Conservation (phyloP, 73 alveolate genomes). For the Symbiodinium pilosum region DNA sequence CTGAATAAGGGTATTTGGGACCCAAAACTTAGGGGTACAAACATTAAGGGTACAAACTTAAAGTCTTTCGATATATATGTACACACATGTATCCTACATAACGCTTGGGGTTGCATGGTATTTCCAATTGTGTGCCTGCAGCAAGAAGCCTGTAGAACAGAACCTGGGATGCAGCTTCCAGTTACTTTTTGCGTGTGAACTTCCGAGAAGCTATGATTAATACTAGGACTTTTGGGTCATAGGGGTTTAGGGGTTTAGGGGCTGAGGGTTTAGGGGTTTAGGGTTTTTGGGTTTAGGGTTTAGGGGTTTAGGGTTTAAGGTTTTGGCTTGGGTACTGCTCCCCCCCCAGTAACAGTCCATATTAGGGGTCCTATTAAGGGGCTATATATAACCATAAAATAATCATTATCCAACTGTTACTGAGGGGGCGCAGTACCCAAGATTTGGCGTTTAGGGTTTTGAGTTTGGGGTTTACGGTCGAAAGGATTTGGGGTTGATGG, state of each 20-base stretch:
- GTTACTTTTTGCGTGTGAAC: too few relatives aligned
- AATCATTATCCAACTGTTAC: too few relatives aligned
- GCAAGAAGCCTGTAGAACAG: not conserved
- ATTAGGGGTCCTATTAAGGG: too few relatives aligned
- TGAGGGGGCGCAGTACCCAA: too few relatives aligned
- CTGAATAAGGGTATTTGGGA: not conserved
- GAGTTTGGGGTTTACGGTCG: too few relatives aligned
- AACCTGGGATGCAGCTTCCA: not conserved
- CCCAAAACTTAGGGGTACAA: too few relatives aligned
- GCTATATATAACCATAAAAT: too few relatives aligned
- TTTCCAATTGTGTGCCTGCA: not conserved
- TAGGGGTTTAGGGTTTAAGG: not conserved
- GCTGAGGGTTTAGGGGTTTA: not conserved
- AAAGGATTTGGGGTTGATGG: too few relatives aligned
- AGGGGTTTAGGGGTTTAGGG: not conserved
- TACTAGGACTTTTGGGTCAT: not conserved
- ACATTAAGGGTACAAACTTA: too few relatives aligned
- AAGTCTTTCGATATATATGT: not conserved
- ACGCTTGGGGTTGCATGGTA: not conserved
- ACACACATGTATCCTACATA: not conserved
- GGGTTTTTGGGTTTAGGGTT: not conserved
- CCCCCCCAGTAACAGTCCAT: too few relatives aligned
- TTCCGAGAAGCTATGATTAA: not conserved
- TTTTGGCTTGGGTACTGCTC: too few relatives aligned
- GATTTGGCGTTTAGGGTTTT: too few relatives aligned